These are phyloP conservation scores for Penstemon eatonii DNA, from an alignment of 257 asterid genomes.

Conservation along the genomic window DNA sequence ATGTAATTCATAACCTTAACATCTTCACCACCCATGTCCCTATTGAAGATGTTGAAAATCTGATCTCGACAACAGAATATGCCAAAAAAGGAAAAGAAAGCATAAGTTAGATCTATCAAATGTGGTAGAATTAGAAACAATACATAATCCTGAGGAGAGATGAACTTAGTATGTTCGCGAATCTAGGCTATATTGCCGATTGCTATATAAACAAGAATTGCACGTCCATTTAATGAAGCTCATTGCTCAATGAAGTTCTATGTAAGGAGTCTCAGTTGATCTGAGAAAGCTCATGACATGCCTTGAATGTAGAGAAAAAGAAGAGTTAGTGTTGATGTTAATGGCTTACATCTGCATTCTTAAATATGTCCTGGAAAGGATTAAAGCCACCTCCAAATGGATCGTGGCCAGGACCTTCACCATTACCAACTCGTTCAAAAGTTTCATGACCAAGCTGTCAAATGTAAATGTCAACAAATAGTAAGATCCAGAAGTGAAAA, in stretches of 20 bases:
- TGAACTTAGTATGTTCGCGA: no score
- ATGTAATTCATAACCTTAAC: constrained; percentile 57
- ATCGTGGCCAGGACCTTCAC: not conserved
- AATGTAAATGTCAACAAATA: no score
- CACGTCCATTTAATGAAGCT: not conserved
- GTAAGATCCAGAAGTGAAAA: no score
- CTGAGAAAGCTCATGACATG: not conserved
- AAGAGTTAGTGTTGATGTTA: not conserved
- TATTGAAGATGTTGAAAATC: constrained; percentile 65
- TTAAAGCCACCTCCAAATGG: constrained; percentile 55
- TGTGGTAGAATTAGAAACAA: constrained; percentile 5
- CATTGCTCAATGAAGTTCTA: not conserved
- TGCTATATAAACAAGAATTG: not conserved
- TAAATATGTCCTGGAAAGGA: constrained; percentile 63
- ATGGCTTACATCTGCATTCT: constrained; percentile 60
- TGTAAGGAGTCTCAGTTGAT: constrained; percentile 1
- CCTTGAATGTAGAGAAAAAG: not conserved
- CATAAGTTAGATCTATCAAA: constrained; percentile 29
- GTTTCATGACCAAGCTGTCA: no score
- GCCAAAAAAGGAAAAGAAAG: constrained; percentile 29
- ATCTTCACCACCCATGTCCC: constrained; percentile 79
- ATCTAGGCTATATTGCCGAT: no score
- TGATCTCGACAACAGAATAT: constrained; percentile 36
- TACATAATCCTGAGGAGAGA: not conserved
- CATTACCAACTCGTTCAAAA: no score